Percentiles rank a stretch among this genome's conserved stretches.
These are phyloP conservation scores for Arthromyces matolae DNA, from an alignment of 768 basidiomycete species.

Conservation along the genomic window DNA sequence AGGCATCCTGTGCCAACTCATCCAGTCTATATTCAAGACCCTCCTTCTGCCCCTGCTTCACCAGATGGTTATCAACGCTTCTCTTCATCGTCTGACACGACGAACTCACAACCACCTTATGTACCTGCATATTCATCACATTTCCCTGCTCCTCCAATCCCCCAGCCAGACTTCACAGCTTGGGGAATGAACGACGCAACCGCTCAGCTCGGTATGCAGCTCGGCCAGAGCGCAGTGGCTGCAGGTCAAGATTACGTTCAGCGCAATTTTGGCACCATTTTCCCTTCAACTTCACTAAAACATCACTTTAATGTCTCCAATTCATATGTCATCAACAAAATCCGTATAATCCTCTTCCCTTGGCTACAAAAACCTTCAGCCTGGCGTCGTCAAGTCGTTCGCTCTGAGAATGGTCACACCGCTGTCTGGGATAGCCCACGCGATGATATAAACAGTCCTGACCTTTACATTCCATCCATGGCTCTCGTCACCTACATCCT, in stretches of 20 bases:
- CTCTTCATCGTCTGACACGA: conserved; percentile 53
- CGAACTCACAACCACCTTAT: conserved; percentile 29
- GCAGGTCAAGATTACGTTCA: conserved; percentile 96
- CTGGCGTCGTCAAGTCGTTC: conserved; percentile 47
- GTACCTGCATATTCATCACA: conserved; percentile 39
- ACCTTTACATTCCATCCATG: conserved; percentile 98
- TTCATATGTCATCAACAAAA: conserved; percentile 88
- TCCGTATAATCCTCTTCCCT: conserved; percentile 87
- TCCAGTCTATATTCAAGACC: conserved; percentile 81
- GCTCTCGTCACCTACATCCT: conserved; percentile 94
- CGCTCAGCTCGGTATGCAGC: conserved; percentile 93
- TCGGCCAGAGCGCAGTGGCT: conserved; percentile 85
- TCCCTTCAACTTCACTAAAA: conserved; percentile 15
- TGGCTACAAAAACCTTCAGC: conserved; percentile 92
- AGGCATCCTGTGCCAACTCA: conserved; percentile 89
- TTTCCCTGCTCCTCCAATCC: conserved; percentile 18
- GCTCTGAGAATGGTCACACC: conserved; percentile 61
- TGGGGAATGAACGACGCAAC: conserved; percentile 93
- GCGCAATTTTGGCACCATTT: conserved; percentile 51
- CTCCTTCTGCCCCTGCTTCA: conserved; percentile 70
- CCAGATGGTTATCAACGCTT: conserved; percentile 75
- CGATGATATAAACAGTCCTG: conserved; percentile 94
- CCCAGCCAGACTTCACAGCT: conserved; percentile 51
- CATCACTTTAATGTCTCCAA: conserved; percentile 87
- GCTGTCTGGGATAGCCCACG: conserved; percentile 81